Conservation (phyloP, 768 basidiomycete genomes). For the Trametes coccinea region DNA sequence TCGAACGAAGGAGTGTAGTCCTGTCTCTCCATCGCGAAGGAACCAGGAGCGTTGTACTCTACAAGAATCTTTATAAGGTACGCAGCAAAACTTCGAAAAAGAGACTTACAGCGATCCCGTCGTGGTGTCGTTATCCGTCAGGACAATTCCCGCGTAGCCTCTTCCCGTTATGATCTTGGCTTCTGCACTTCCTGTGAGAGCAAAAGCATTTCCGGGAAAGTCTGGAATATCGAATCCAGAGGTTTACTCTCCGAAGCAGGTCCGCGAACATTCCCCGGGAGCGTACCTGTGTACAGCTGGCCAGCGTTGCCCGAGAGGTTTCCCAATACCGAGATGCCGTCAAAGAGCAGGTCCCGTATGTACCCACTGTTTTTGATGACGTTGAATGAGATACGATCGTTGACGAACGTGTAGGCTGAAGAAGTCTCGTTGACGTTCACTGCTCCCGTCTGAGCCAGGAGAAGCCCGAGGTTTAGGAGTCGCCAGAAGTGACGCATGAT, state of each 20-base stretch:
- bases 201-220: constrained; percentile 27
- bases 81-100: constrained; percentile 6
- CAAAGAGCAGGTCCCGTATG: constrained; percentile 26
- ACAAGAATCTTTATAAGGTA: not conserved
- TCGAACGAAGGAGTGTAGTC: constrained; percentile 31
- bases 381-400: constrained; percentile 16
- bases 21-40: constrained; percentile 29
- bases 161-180: constrained; percentile 17
- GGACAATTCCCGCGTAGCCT: constrained; percentile 30
- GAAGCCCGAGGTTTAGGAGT: not conserved
- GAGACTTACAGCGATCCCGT: constrained; percentile 14
- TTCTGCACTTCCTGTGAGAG: constrained; percentile 15
- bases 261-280: too few species aligned
- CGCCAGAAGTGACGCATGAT: not conserved
- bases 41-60: constrained; percentile 32
- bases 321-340: constrained; percentile 24
- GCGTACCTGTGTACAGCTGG: constrained; percentile 26
- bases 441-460: not conserved
- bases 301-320: constrained; percentile 27
- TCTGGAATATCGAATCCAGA: constrained; percentile 12
- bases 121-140: constrained; percentile 29
- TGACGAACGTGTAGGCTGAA: constrained; percentile 7
- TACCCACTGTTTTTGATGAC: constrained; percentile 24
- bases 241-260: too few species aligned
- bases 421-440: constrained; percentile 16